Evolutionary conservation across 2,329 filamentous ascomycete species (phyloP), one percentile per base, ranked within the genome.

Genomic region (Fusarium albidum): DNA sequence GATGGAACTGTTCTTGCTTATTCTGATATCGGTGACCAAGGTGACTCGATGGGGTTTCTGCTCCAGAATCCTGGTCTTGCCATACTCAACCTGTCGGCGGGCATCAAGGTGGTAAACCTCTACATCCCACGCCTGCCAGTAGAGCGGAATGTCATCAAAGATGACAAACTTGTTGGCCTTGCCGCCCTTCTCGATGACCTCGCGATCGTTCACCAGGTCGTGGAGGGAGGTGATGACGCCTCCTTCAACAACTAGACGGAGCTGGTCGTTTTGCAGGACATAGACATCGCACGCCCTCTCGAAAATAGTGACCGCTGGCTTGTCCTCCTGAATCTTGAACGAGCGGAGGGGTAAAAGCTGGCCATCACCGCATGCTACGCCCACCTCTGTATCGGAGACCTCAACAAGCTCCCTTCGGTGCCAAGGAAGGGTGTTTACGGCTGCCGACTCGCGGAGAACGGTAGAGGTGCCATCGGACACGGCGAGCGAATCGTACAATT

Each of bases 51-150:
- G 87, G 1, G 87, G 79, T 54, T 88, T 87, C 49, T 83, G 77
- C 67, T 95, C 91, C 31, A 84, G 77, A 50, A 98, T 88, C 57
- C 79, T 82, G 11, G 91, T 92, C 62, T 86, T 81, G 57, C 84
- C 82, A 14, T 87, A 83, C 6, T 82, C 70, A 12, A 99, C 81
- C 70, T 94, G 90, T 70, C 90, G 84, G 50, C 92, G 87, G 3
- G 92, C 95, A 49, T 96, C 87, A 21, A 98, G 83, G 68, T 99
- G 95, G 77, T 89, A 99, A 25, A 98, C 93, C 74, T 99, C 95
- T 6, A 98, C 94, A 72, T 99, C 94, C 93, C 94, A 96, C 3
- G 92, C 93, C 75, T 97, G 91, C 93, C 92, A 98, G 78, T 96
- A 96, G 18, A 97, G 82, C 17, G 93, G 93, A 76, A 98, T 97